A percentile compares a stretch with the other conserved stretches of the same genome.
These are phyloP conservation scores for Aplosporella prunicola DNA, from an alignment of 2,329 filamentous ascomycete species.

Conservation along the genomic window DNA sequence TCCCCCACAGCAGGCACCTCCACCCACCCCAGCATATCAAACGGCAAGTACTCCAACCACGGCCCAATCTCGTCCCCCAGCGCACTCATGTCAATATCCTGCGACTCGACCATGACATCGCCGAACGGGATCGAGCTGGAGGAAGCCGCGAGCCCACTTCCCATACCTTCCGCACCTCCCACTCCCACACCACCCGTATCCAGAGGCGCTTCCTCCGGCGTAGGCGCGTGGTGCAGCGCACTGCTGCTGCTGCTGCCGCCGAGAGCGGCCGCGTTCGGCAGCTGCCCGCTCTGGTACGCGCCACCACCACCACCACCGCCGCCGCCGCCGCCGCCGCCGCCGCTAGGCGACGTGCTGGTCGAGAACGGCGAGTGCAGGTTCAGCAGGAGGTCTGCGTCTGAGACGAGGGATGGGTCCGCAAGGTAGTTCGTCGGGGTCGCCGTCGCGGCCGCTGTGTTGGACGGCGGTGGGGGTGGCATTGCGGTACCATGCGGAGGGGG, in stretches of 20 bases:
- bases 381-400: slow-evolving; percentile 40
- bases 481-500: slow-evolving; percentile 19
- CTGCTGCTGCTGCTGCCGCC: not conserved
- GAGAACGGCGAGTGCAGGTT: slow-evolving; percentile 40
- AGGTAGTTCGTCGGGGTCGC: slow-evolving; percentile 18
- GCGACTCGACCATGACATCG: slow-evolving; percentile 63
- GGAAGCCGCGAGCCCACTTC: too few relatives aligned
- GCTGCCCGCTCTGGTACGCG: too few relatives aligned
- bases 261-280: too few relatives aligned
- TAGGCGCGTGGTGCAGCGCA: not conserved
- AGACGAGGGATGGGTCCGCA: slow-evolving; percentile 27
- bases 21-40: slow-evolving; percentile 1
- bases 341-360: slow-evolving; percentile 19
- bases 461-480: slow-evolving; percentile 24
- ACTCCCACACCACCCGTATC: too few relatives aligned
- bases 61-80: slow-evolving; percentile 62
- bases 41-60: slow-evolving; percentile 64
- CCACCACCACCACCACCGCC: slow-evolving; percentile 9
- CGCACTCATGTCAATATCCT: slow-evolving; percentile 65
- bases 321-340: too few relatives aligned
- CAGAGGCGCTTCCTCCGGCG: not conserved
- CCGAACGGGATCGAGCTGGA: slow-evolving; percentile 23
- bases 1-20: too few relatives aligned
- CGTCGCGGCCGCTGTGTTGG: slow-evolving; percentile 16
- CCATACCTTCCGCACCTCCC: too few relatives aligned